A percentile compares a stretch with the other conserved stretches of the same genome.
These are phyloP conservation scores for Aspergillus quadricinctus DNA, from an alignment of 2,329 filamentous ascomycete species.

Conservation along the genomic window DNA sequence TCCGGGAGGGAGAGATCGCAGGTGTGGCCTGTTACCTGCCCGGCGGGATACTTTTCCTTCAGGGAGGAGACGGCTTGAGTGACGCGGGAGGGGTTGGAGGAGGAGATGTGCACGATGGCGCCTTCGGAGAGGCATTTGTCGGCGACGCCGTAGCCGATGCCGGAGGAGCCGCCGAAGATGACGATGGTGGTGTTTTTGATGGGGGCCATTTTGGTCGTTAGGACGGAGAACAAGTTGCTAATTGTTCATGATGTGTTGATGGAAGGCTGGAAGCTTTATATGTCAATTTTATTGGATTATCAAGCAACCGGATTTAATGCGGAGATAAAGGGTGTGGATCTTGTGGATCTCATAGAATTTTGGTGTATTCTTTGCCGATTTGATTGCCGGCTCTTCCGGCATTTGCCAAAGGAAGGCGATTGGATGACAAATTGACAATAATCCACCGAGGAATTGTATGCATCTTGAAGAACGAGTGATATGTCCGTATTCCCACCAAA, in stretches of 20 bases:
- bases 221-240: neutral
- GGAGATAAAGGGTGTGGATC: neutral
- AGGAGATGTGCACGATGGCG: conserved; percentile 46
- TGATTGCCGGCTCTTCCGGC: too few relatives aligned
- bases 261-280: neutral
- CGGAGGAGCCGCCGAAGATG: conserved; percentile 50
- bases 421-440: too few relatives aligned
- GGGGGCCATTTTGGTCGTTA: neutral
- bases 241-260: neutral
- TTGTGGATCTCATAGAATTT: neutral
- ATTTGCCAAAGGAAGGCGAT: too few relatives aligned
- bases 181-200: conserved; percentile 39
- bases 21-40: conserved; percentile 38
- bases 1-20: conserved; percentile 45
- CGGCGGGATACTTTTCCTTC: conserved; percentile 39
- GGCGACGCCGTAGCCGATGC: conserved; percentile 51
- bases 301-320: neutral
- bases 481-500: neutral
- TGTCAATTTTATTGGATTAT: neutral
- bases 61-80: conserved; percentile 39
- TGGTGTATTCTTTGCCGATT: too few relatives aligned
- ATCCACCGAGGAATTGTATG: too few relatives aligned
- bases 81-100: conserved; percentile 40
- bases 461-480: neutral
- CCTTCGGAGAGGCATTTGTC: conserved; percentile 49